These are phyloP conservation scores for Caloboletus firmus DNA, from an alignment of 1,284 basidiomycete genomes.

Conservation along the genomic window DNA sequence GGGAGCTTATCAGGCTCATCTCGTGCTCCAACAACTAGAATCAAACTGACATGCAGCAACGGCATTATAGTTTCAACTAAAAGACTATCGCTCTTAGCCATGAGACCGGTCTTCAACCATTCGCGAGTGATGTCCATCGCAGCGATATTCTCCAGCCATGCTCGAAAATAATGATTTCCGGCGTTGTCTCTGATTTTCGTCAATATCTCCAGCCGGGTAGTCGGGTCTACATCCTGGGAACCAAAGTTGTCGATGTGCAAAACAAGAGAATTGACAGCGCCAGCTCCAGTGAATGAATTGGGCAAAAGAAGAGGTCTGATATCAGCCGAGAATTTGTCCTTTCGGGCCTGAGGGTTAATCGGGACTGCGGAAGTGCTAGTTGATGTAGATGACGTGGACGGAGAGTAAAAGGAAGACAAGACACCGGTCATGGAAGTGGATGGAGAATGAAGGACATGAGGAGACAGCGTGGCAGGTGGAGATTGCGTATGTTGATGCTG, in stretches of 20 bases:
- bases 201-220: slow-evolving; percentile 63
- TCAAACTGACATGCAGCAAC: slow-evolving; percentile 68
- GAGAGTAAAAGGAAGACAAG: slow-evolving; percentile 40
- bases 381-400: slow-evolving; percentile 30
- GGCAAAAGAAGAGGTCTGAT: slow-evolving; percentile 55
- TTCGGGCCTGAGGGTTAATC: slow-evolving; percentile 42
- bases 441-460: slow-evolving; percentile 62
- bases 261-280: slow-evolving; percentile 59
- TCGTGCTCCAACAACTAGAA: slow-evolving; percentile 8
- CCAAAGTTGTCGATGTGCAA: slow-evolving; percentile 58
- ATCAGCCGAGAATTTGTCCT: slow-evolving; percentile 48
- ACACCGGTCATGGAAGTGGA: slow-evolving; percentile 39
- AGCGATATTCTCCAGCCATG: slow-evolving; percentile 69
- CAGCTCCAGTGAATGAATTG: slow-evolving; percentile 64
- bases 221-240: slow-evolving; percentile 57
- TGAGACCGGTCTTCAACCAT: slow-evolving; percentile 70
- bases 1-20: slow-evolving; percentile 20
- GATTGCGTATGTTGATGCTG: slow-evolving; percentile 36
- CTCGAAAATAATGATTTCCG: slow-evolving; percentile 79
- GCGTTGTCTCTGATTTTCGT: slow-evolving; percentile 79
- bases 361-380: slow-evolving; percentile 25
- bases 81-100: slow-evolving; percentile 53
- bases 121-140: slow-evolving; percentile 76
- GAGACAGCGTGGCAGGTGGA: slow-evolving; percentile 62
- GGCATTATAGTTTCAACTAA: slow-evolving; percentile 78